Base-by-base conservation (phyloP, 805 yeast genomes). In the Spathaspora passalidarum region DNA sequence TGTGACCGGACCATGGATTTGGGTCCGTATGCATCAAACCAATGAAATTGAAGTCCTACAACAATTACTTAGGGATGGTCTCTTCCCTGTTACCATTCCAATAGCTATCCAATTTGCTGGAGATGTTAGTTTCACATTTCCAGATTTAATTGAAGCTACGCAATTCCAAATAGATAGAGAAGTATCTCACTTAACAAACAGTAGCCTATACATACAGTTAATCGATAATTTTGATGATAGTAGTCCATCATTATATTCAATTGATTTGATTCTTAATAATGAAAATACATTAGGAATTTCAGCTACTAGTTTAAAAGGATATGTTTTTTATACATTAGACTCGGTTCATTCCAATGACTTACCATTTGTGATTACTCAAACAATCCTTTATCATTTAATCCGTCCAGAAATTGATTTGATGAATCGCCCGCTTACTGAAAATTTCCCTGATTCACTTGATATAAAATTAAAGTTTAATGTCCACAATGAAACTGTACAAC, bases 301-400 rank as follows among this genome's bases (percentile, higher is more conserved):
- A 40, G 63, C 70, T 22, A 64, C 64, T 16, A 58, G 64, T 1
- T 66, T 70, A 22, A 68, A 62, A 36, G 75, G 78, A 1, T 54
- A 56, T 16, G 55, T 80, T 25, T 61, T 59, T 46, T 78, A 78
- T 53, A 60, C 75, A 10, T 48, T 72, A 38, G 69, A 65, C 0
- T 57, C 79, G 10, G 72, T 84, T 14, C 74, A 75, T 46, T 66
- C 69, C 32, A 85, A 84, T 52, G 85, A 78, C 50, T 65, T 84
- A 32, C 90, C 94, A 1, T 84, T 73, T 52, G 77, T 72, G 48
- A 68, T 82, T 2, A 73, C 86, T 0, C 85, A 81, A 52, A 60
- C 67, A 2, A 49, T 68, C 4, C 35, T 62, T 11, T 61, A 68
- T 25, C 66, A 62, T 47, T 52, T 71, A n/a, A 39, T 69, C 14